Base-by-base conservation (phyloP, 768 basidiomycete species). In the Exsudoporus frostii region DNA sequence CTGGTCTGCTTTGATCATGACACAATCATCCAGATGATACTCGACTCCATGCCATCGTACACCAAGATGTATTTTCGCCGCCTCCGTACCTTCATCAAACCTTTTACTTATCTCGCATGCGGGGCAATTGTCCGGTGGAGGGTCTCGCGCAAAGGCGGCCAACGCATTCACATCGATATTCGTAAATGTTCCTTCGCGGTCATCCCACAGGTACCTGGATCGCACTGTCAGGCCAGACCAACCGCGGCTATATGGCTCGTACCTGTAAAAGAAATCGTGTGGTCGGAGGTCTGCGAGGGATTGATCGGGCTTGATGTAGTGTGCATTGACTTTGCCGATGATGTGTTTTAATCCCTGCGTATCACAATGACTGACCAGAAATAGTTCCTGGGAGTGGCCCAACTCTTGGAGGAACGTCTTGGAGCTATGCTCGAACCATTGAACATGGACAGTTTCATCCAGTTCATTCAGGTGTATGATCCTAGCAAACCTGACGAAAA, bases 341-440 rank as follows among this genome's bases (percentile, higher is more conserved):
- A 88, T 72, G 1, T 64, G 53, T 5, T 64, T 55, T 27, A 82
- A 53, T 4, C 67, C 54, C 15, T 79, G 60, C 10, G 72, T 58
- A 41, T 75, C 76, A 55, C 90, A 92, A 1, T 76, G 62, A 2
- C 82, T 68, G 27, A 77, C 76, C 5, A 87, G 65, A 62, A 85
- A 90, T 0, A 92, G 63, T 57, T 92, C 88, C 50, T 82, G 83
- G 0, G 80, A 72, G 51, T 86, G 70, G 0, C 78, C 79, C 14
- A 90, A 66, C 54, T 89, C 83, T 27, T 76, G 71, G 25, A 90
- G 64, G n/a, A 81, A 64, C 0, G 83, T 86, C 50, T 79, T 77
- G 0, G 80, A 79, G 0, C 82, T 80, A 60, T 92, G 90, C 48
- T 86, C 79, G 27, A 87, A 80, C 88, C 88, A 92, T 32, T 83